Evolutionary conservation across 1,284 basidiomycete genomes (phyloP).

Genomic region (Apiotrichum laibachii): DNA sequence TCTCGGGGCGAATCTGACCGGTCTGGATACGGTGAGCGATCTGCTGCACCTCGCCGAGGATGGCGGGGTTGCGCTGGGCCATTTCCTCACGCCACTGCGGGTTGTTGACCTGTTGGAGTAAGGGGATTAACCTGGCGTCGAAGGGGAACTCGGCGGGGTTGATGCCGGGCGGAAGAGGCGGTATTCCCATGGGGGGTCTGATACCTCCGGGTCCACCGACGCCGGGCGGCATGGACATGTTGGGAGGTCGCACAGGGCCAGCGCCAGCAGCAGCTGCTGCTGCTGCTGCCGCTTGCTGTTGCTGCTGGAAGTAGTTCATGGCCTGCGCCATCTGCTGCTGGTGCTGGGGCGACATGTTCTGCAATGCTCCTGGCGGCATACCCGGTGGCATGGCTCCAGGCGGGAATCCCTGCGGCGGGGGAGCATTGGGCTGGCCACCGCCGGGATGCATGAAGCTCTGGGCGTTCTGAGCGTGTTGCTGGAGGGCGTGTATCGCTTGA

Average conservation of each 20-base stretch:
- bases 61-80: conserved; percentile 31
- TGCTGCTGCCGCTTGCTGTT: conserved; percentile 13
- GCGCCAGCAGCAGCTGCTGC: conserved; percentile 9
- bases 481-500: conserved; percentile 24
- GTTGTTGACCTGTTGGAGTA: conserved; percentile 29
- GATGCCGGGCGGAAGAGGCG: conserved; percentile 18
- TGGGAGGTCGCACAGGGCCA: conserved; percentile 8
- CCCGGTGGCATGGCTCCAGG: conserved; percentile 15
- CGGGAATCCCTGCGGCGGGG: conserved; percentile 10
- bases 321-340: conserved; percentile 39
- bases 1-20: conserved; percentile 31
- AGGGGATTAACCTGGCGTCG: conserved; percentile 35
- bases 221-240: conserved; percentile 11
- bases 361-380: conserved; percentile 10
- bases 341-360: conserved; percentile 30
- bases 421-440: not conserved
- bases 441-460: conserved; percentile 16
- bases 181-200: conserved; percentile 11
- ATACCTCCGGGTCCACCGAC: not conserved
- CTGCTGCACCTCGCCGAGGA: conserved; percentile 23
- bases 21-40: conserved; percentile 25
- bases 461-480: conserved; percentile 25
- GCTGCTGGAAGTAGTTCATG: conserved; percentile 31
- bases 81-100: conserved; percentile 36
- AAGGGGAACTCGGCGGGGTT: conserved; percentile 43